phyloP scores from a whole-genome alignment of 2,329 filamentous ascomycete species.

The Mycosphaerelloides madeirae region DNA sequence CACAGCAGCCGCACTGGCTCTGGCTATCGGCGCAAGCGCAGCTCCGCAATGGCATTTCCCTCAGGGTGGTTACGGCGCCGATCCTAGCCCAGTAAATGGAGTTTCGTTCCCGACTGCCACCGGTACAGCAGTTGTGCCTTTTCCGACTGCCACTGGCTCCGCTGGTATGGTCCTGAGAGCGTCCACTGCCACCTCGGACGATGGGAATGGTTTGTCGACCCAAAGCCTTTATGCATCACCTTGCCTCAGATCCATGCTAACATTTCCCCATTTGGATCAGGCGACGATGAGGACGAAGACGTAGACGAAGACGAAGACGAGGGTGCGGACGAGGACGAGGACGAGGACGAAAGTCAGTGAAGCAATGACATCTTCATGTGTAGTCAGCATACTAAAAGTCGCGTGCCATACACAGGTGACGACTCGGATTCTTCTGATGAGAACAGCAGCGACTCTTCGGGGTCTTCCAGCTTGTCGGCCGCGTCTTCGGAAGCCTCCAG shows the following conservation, averaged over 20 bases:
- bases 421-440: conserved; percentile 2
- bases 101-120: conserved; percentile 8
- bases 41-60: conserved; percentile 11
- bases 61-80: conserved; percentile 2
- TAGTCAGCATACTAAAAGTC: too few species aligned
- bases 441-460: conserved; percentile 2
- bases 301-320: conserved; percentile 2
- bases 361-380: too few species aligned
- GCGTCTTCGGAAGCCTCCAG: neutral
- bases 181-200: too few species aligned
- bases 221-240: too few species aligned
- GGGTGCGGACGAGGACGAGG: conserved; percentile 2
- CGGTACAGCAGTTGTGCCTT: neutral
- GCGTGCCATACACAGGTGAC: too few species aligned
- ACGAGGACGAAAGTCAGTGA: neutral
- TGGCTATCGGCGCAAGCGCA: conserved; percentile 14
- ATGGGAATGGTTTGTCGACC: too few species aligned
- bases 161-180: neutral
- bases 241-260: too few species aligned
- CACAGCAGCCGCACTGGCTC: conserved; percentile 11
- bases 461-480: conserved; percentile 1
- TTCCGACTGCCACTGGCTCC: neutral
- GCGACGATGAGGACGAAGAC: too few species aligned
- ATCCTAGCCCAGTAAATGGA: conserved; percentile 4
- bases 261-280: too few species aligned